phyloP scores from a whole-genome alignment of 225 moss, liverwort and hornwort species.

The Sphagnum tenellum region DNA sequence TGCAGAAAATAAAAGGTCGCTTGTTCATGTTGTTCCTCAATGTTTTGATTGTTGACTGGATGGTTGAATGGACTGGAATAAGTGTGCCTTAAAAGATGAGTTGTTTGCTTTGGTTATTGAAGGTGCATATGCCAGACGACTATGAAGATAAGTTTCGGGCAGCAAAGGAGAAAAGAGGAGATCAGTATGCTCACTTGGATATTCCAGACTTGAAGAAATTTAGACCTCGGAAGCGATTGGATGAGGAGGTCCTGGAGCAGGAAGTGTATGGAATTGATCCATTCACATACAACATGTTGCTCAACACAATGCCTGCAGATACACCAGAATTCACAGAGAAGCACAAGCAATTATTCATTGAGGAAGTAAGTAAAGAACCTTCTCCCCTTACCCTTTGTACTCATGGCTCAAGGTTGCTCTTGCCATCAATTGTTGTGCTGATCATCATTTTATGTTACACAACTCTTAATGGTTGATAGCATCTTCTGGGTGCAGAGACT shows the following conservation, averaged over 20 bases:
- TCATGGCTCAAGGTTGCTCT: too few species aligned
- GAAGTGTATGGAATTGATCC: conserved; percentile 99
- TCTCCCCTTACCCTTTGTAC: too few species aligned
- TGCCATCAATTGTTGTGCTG: too few species aligned
- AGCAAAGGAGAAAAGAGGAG: conserved; percentile 61
- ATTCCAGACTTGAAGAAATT: conserved; percentile 80
- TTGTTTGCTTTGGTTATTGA: neutral
- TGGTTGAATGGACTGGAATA: too few species aligned
- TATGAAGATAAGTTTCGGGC: conserved; percentile 57
- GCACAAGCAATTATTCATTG: conserved; percentile 84
- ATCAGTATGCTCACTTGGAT: conserved; percentile 77
- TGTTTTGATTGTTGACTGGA: too few species aligned
- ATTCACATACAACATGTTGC: conserved; percentile 84
- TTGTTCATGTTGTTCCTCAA: too few species aligned
- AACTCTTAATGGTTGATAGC: too few species aligned
- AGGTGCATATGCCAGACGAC: conserved; percentile 70
- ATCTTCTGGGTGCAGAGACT: conserved; percentile 50
- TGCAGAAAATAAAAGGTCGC: too few species aligned
- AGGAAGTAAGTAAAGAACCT: conserved; percentile 47
- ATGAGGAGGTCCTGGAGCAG: conserved; percentile 91
- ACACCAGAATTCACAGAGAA: conserved; percentile 51
- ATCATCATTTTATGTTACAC: too few species aligned
- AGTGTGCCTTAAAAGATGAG: neutral
- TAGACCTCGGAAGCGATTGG: conserved; percentile 79
- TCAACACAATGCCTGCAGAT: conserved; percentile 80